Percentiles rank a stretch among this genome's conserved stretches.
phyloP scores from a whole-genome alignment of 2,329 filamentous ascomycete species.

The Fulvia fulva region DNA sequence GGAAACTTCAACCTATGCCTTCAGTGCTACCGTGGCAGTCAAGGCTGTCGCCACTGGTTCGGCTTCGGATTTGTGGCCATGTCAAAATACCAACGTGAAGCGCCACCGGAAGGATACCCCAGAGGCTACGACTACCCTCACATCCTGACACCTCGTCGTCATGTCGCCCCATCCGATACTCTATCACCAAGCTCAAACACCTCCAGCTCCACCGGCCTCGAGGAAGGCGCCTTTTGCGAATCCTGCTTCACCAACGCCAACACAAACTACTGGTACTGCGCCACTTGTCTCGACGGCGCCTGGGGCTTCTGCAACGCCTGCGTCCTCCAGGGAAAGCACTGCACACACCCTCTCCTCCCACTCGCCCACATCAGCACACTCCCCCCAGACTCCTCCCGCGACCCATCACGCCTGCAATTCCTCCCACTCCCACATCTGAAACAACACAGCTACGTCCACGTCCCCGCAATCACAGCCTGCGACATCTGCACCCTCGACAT shows the following conservation, averaged over 20 bases:
- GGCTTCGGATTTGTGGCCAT: constrained; percentile 76
- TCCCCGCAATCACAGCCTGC: constrained; percentile 64
- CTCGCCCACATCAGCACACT: constrained; percentile 55
- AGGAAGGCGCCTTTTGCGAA: constrained; percentile 81
- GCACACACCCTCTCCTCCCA: constrained; percentile 76
- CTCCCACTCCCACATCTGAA: constrained; percentile 33
- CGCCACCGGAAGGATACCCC: constrained; percentile 40
- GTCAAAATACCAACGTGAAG: constrained; percentile 34
- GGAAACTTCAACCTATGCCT: constrained; percentile 77
- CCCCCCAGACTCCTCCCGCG: constrained; percentile 17
- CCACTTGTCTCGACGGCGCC: constrained; percentile 81
- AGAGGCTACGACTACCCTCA: constrained; percentile 48
- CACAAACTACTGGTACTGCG: constrained; percentile 85
- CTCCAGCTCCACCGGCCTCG: too few relatives aligned
- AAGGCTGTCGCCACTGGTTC: constrained; percentile 81
- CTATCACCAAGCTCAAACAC: too few relatives aligned
- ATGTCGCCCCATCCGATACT: too few relatives aligned
- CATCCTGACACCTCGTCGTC: constrained; percentile 47
- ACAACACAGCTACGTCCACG: constrained; percentile 41
- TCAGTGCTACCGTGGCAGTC: constrained; percentile 70
- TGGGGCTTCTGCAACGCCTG: constrained; percentile 93
- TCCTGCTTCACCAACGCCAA: constrained; percentile 70
- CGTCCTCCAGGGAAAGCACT: constrained; percentile 76
- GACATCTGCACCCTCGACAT: constrained; percentile 74
- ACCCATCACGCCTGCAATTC: constrained; percentile 20